Evolutionary conservation across 2,329 filamentous ascomycete species (phyloP), one percentile per base, ranked within the genome.

Genomic region (Colletotrichum tamarilloi): DNA sequence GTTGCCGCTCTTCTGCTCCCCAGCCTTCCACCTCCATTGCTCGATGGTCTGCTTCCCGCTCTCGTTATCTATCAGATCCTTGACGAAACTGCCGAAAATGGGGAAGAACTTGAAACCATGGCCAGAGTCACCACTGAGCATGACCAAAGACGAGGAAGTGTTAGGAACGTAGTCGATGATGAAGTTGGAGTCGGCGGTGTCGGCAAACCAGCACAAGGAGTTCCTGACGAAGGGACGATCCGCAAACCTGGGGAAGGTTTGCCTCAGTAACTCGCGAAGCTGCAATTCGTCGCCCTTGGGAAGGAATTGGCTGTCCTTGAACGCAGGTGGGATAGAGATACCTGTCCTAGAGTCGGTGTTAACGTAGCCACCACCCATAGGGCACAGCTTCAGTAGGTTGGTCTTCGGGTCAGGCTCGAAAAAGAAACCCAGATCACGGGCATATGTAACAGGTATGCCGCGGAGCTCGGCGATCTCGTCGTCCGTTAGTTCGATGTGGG

Each of bases 51-150:
- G 89, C 52, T 80, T 77, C 0, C 82, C 80, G 9, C 66, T 55
- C 38, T 53, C 22, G 2, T 83, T 80, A 24, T 84, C 81, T 0
- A 91, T 64, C 6, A 91, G 75, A 12, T 85, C 82, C 56, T 79
- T 82, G 1, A 91, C 85, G 84, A 87, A 91, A 22, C 81, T 78
- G 0, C 90, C 89, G n/a, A 89, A 82, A 30, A 90, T 85, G 0
- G 89, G 90, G 62, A 91, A 86, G 86, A 92, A 89, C 80, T 92
- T 92, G 78, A 91, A 91, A 0, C 86, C 88, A 77, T 92, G 90
- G 0, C 89, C 90, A 1, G 89, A 92, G 76, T 92, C 90, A 0
- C 90, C 90, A 0, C 87, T 86, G 2, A 88, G 74, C 0, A 90
- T 77, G 3, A 92, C 79, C 2, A 91, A 81, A 0, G 72, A 72